These are phyloP conservation scores for Suillus luteus DNA, from an alignment of 768 basidiomycete genomes.

Conservation along the genomic window DNA sequence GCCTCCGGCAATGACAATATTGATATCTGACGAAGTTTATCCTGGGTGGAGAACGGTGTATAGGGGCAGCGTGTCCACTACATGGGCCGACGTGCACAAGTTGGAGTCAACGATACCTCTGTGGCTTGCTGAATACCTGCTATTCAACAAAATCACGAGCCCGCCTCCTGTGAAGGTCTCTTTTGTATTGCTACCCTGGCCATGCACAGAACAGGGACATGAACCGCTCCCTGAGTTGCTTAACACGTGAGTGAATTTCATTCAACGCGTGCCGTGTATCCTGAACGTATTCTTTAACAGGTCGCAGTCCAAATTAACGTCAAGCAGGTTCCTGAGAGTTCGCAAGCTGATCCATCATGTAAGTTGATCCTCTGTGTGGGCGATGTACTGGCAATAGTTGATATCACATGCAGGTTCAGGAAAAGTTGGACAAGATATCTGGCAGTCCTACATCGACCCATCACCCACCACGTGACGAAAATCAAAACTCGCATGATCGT, in stretches of 20 bases:
- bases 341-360: conserved; percentile 85
- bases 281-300: conserved; percentile 35
- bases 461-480: conserved; percentile 39
- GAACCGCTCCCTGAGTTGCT: conserved; percentile 78
- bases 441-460: conserved; percentile 33
- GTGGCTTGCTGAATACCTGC: conserved; percentile 88
- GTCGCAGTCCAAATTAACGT: conserved; percentile 83
- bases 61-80: conserved; percentile 63
- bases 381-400: conserved; percentile 7
- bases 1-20: conserved; percentile 60
- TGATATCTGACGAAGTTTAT: conserved; percentile 81
- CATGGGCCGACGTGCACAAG: conserved; percentile 50
- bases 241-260: conserved; percentile 65
- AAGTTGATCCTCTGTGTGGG: conserved; percentile 29
- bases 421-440: conserved; percentile 70
- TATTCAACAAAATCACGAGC: conserved; percentile 61
- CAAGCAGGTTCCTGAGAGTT: conserved; percentile 81
- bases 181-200: conserved; percentile 85
- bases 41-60: conserved; percentile 80
- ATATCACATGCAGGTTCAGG: conserved; percentile 62
- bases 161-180: conserved; percentile 73
- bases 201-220: conserved; percentile 52
- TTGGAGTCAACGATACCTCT: conserved; percentile 81
- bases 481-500: conserved; percentile 28
- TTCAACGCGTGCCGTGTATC: conserved; percentile 1